phyloP scores from a whole-genome alignment of 1,139 yeast species.

The Yamadazyma diddensiae region DNA sequence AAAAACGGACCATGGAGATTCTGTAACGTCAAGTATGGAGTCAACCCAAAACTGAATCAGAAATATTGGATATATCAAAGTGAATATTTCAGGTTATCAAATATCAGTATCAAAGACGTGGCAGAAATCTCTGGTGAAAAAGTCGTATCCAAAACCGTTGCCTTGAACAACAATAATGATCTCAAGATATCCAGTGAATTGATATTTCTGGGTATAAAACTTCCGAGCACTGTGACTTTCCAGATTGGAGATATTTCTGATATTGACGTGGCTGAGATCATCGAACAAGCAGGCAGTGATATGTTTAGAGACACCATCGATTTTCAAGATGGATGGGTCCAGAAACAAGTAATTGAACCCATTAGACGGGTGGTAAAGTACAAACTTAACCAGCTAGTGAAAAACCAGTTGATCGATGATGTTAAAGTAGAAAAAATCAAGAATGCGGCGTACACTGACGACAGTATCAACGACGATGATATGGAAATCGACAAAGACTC shows the following conservation, averaged over 20 bases:
- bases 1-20: constrained; percentile 96
- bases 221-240: constrained; percentile 69
- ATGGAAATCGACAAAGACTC: constrained; percentile 22
- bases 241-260: constrained; percentile 84
- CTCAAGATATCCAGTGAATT: constrained; percentile 46
- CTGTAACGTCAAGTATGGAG: constrained; percentile 75
- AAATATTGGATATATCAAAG: constrained; percentile 68
- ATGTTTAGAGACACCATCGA: constrained; percentile 44
- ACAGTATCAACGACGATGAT: constrained; percentile 27
- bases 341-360: constrained; percentile 56
- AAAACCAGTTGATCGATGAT: constrained; percentile 40
- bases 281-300: constrained; percentile 35
- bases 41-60: constrained; percentile 55
- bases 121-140: constrained; percentile 7
- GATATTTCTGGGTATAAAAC: constrained; percentile 66
- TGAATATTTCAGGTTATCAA: constrained; percentile 70
- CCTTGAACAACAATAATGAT: constrained; percentile 14
- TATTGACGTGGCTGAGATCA: constrained; percentile 51
- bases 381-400: constrained; percentile 57
- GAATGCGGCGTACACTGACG: constrained; percentile 34
- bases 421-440: constrained; percentile 44
- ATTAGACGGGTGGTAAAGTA: constrained; percentile 70
- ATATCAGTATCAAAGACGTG: constrained; percentile 21
- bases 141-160: constrained; percentile 18
- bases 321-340: constrained; percentile 74